Base-by-base conservation (phyloP, 768 basidiomycete genomes). In the Agrocybe pediades region DNA sequence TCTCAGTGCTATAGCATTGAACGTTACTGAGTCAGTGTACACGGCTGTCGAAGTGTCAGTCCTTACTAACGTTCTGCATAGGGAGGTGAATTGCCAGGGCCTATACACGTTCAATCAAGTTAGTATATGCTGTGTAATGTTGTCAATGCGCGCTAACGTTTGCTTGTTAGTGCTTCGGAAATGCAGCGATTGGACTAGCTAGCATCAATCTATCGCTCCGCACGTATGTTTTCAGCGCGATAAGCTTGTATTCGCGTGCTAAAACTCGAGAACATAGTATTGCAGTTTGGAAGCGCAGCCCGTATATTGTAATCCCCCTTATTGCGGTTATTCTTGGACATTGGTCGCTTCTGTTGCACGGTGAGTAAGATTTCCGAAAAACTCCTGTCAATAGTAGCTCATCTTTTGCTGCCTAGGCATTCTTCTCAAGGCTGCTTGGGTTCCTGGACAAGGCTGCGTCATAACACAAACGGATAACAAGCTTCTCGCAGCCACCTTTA, bases 301-400 rank as follows among this genome's bases (percentile, higher is more conserved):
- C 69, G 71, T 82, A 73, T 52, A 75, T 89, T 33, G 74, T 82
- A 23, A 46, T 70, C 11, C 79, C 81, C 19, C 72, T 89, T 2
- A 66, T 84, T 19, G 49, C 73, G 2, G 67, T 88, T 46, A 87
- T 87, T 56, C 70, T 88, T 16, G 87, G 79, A 0, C 87, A 89
- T 62, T 89, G 86, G 87, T 85, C 85, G 3, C 73, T 89, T 39
- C 73, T 88, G 24, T 69, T 89, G 25, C 86, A 86, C 62, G 87
- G 87, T 86, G 70, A 56, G 39, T 26, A 23, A 7, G 20, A 26
- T 16, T 44, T 19, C 29, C 36, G 26, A 20, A 23, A 26, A 8
- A 46, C 43, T 47, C 17, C 17, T 24, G 5, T n/a, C 19, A 39
- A 27, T 41, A 36, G 11, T 46, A 40, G 23, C 26, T 25, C 45